Percentiles rank a stretch among this genome's conserved stretches.
phyloP scores from a whole-genome alignment of 257 asterid species.

The Cordia subcordata region DNA sequence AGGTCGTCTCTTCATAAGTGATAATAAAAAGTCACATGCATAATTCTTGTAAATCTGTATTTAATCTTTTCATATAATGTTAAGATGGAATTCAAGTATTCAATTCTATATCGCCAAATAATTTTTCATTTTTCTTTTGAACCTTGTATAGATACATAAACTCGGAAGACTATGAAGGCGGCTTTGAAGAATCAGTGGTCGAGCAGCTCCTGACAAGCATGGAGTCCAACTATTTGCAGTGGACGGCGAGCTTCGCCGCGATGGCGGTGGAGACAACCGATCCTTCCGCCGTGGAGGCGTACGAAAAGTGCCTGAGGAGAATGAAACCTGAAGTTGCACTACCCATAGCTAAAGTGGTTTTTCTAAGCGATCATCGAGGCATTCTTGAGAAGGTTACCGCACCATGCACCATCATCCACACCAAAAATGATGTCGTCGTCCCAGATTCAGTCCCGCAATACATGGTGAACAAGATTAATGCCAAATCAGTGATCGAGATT shows the following conservation, averaged over 20 bases:
- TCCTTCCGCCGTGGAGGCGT: constrained; percentile 37
- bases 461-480: constrained; percentile 48
- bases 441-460: constrained; percentile 51
- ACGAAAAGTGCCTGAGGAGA: constrained; percentile 36
- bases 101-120: background rate
- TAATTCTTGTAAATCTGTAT: no score
- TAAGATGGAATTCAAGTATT: no score
- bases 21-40: no score
- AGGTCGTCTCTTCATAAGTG: no score
- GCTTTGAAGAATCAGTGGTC: constrained; percentile 40
- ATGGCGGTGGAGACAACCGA: constrained; percentile 48
- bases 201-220: constrained; percentile 52
- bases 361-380: constrained; percentile 45
- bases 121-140: background rate
- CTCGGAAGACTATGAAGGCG: constrained; percentile 69
- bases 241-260: constrained; percentile 53
- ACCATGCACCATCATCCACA: constrained; percentile 55
- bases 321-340: constrained; percentile 55
- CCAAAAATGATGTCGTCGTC: constrained; percentile 53
- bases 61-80: background rate
- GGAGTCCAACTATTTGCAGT: constrained; percentile 48
- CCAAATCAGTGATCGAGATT: constrained; percentile 36
- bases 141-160: constrained; percentile 38
- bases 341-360: constrained; percentile 57
- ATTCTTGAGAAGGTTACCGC: constrained; percentile 46